These are phyloP conservation scores for Heliamphora exappendiculata DNA, from an alignment of 148 eudicot genomes.

Conservation along the genomic window DNA sequence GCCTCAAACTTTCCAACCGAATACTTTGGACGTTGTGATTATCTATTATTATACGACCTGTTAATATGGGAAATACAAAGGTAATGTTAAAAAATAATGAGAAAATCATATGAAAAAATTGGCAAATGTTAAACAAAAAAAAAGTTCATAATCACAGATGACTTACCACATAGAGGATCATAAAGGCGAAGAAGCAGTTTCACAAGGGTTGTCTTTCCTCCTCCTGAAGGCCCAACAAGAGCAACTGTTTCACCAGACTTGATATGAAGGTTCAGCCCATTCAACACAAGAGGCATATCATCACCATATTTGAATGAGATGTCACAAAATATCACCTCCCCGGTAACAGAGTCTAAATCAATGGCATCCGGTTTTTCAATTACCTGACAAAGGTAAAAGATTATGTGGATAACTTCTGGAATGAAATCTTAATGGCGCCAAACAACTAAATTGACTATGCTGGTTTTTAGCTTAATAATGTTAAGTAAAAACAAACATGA, in stretches of 20 bases:
- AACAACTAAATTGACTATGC: background rate
- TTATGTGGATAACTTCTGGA: conserved; percentile 4
- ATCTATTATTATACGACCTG: conserved; percentile 73
- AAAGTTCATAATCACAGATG: background rate
- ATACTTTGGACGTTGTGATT: conserved; percentile 50
- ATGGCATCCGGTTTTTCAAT: conserved; percentile 62
- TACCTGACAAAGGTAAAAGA: conserved; percentile 34
- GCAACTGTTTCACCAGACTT: conserved; percentile 91
- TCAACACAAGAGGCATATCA: conserved; percentile 50
- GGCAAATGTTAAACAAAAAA: background rate
- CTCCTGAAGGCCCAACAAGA: conserved; percentile 96
- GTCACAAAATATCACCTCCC: conserved; percentile 61
- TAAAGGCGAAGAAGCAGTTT: conserved; percentile 95
- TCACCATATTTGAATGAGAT: conserved; percentile 66
- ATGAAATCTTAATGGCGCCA: background rate
- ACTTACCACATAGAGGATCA: conserved; percentile 77
- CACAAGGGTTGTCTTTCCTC: conserved; percentile 86
- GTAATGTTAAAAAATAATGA: conserved; percentile 1
- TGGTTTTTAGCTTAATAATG: background rate
- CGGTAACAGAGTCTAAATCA: conserved; percentile 48
- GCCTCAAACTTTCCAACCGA: conserved; percentile 62
- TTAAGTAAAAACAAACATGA: background rate
- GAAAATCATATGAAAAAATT: conserved; percentile 3
- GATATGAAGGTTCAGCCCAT: conserved; percentile 64
- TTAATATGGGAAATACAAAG: conserved; percentile 13